These are phyloP conservation scores for Mediolabrus comicus DNA, from an alignment of 108 stramenopile genomes.

Conservation along the genomic window DNA sequence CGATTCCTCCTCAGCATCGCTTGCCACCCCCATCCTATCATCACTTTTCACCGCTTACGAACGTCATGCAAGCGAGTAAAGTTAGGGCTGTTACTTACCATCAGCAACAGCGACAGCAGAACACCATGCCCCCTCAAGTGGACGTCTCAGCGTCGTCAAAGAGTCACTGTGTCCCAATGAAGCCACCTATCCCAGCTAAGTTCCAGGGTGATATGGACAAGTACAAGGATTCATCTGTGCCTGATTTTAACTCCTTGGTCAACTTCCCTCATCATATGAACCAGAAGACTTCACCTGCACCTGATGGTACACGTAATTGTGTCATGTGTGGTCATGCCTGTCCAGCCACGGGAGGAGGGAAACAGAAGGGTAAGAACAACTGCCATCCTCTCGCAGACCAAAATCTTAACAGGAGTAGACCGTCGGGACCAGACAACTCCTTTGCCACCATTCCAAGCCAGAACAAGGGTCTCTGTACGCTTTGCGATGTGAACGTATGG, in stretches of 20 bases:
- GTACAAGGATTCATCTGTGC: conserved; percentile 66
- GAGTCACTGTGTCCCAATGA: conserved; percentile 75
- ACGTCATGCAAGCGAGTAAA: conserved; percentile 26
- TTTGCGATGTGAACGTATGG: conserved; percentile 91
- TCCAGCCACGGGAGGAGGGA: conserved; percentile 61
- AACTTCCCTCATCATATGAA: conserved; percentile 90
- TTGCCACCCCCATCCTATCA: conserved; percentile 71
- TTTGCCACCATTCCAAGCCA: conserved; percentile 82
- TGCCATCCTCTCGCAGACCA: conserved; percentile 2
- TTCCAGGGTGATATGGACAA: conserved; percentile 89
- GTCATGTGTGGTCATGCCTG: conserved; percentile 91
- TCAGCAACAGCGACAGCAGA: conserved; percentile 34
- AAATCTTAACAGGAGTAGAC: conserved; percentile 18
- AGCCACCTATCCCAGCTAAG: conserved; percentile 82
- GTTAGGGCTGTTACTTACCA: conserved; percentile 5
- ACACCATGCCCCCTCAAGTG: conserved; percentile 52
- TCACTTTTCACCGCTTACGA: conserved; percentile 77
- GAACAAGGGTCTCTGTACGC: conserved; percentile 89
- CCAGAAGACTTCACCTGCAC: conserved; percentile 75
- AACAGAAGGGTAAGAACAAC: conserved; percentile 47
- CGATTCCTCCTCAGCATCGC: conserved; percentile 68
- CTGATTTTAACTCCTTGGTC: conserved; percentile 84
- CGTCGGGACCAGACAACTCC: conserved; percentile 22
- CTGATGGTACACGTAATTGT: conserved; percentile 86
- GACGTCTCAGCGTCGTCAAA: conserved; percentile 66